Base-by-base conservation (phyloP, 2,329 filamentous ascomycete species). In the Paecilomyces variotii region DNA sequence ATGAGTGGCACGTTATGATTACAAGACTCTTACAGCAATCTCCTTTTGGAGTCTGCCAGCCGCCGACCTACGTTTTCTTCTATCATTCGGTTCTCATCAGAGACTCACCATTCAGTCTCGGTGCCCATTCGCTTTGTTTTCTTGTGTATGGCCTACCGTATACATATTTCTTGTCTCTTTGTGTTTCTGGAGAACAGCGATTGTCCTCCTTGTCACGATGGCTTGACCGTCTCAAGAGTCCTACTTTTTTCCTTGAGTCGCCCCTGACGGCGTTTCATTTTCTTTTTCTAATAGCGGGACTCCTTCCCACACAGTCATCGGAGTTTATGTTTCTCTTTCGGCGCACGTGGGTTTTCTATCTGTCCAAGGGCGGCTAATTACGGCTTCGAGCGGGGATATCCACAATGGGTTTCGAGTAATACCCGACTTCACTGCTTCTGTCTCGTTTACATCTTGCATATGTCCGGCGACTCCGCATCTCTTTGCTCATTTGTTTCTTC, bases 361-460 rank as follows among this genome's bases (percentile, higher is more conserved):
- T 19, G 5, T 45, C 39, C 39, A 45, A 12, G 39, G 39, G 39
- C 39, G 39, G 2, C 39, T 45, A 19, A 19, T 19, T 19, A 45
- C 6, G 39, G 39, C 39, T 45, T 45, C 39, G 39, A 45, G n/a
- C 19, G 19, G 39, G 39, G 39, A 45, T 45, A 45, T 45, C 39
- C 39, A 19, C n/a, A 45, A 45, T 24, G 39, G 39, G 39, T 45
- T 32, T 45, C 39, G 39, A 45, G 39, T 45, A 45, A 45, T 45
- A 45, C 39, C 39, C 39, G 39, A 19, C 19, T 34, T 34, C 12
- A 12, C 24, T 34, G 35, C 24, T 12, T 34, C 28, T 55, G 52
- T 35, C 30, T 55, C 27, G 28, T 55, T 25, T 55, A 30, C 53
- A 55, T 55, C 53, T 55, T 28, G 53, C 24, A 55, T 45, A 45